Conservation (phyloP, 106 monocot genomes). For the Dactylorhiza incarnata region DNA sequence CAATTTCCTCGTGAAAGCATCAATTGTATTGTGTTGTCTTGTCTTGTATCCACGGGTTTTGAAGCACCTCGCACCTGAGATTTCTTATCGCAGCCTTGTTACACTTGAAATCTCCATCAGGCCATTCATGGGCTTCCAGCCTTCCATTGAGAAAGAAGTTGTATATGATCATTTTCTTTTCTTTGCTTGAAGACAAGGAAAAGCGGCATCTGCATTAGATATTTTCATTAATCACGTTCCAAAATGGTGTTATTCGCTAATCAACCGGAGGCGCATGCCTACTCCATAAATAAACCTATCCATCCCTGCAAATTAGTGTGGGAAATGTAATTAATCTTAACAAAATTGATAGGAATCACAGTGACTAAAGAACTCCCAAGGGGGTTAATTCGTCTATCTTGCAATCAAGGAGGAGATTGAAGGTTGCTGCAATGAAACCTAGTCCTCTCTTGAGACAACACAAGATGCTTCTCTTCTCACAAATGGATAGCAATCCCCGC, state of each 20-base stretch:
- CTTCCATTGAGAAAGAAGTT: constrained; percentile 88
- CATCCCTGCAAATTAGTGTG: neutral
- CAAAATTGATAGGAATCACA: constrained; percentile 11
- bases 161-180: constrained; percentile 77
- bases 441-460: constrained; percentile 53
- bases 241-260: constrained; percentile 42
- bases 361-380: constrained; percentile 7
- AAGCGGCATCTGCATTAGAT: constrained; percentile 13
- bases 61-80: constrained; percentile 69
- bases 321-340: constrained; percentile 20
- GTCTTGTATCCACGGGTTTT: constrained; percentile 36
- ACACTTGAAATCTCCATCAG: constrained; percentile 75
- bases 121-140: constrained; percentile 69
- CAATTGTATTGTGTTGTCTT: neutral
- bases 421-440: constrained; percentile 58
- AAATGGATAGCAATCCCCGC: no score
- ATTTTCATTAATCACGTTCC: constrained; percentile 18
- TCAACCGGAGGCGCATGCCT: constrained; percentile 23
- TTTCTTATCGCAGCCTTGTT: constrained; percentile 67
- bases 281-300: constrained; percentile 15
- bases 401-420: constrained; percentile 22
- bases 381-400: constrained; percentile 3
- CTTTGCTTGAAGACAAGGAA: constrained; percentile 43
- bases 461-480: constrained; percentile 48
- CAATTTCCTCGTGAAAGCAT: no score